Base-by-base conservation (phyloP, 768 basidiomycete genomes). In the Gloeopeniophorella convolvens region DNA sequence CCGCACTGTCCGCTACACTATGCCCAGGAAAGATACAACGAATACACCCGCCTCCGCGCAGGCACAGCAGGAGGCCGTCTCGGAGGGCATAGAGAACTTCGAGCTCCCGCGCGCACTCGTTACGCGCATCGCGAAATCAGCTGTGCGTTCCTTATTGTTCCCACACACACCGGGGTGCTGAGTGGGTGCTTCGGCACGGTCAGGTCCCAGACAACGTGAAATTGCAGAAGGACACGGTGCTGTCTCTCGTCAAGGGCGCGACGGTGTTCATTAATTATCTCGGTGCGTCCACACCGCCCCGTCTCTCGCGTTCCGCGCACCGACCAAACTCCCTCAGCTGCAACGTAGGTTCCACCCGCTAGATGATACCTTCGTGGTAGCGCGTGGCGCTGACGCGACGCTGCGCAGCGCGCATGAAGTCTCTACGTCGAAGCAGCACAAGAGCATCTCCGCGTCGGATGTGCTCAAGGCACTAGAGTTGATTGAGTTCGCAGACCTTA, bases 251-350 rank as follows among this genome's bases (percentile, higher is more conserved):
- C 12, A 93, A 93, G 63, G 85, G 85, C 26, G 90, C 93, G 3
- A 94, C 94, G 0, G 86, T 97, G 44, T 98, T 97, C 65, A 93
- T 99, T 58, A 94, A 88, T 65, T 95, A 93, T 60, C 72, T 98
- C 7, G 85, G 94, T 86, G 64, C 58, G 83, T 70, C 45, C 20
- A 54, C 16, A 7, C n/a, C 55, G 41, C 15, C 33, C 23, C 36
- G 1, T 41, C 8, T 7, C 9, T 3, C 40, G 16, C 12, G 18
- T 2, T 15, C n/a, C 18, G 1, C n/a, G 20, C 36, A 11, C 39
- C 41, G 20, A 42, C 28, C 30, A 7, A 30, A 18, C 21, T 5
- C 41, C 24, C 27, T 58, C 55, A 46, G 44, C 40, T 33, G 45
- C 35, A 18, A 45, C 24, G 42, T 48, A 24, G 40, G 42, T 50